Conservation (phyloP, 1,284 basidiomycete genomes). For the Ceratobasidium sp. region DNA sequence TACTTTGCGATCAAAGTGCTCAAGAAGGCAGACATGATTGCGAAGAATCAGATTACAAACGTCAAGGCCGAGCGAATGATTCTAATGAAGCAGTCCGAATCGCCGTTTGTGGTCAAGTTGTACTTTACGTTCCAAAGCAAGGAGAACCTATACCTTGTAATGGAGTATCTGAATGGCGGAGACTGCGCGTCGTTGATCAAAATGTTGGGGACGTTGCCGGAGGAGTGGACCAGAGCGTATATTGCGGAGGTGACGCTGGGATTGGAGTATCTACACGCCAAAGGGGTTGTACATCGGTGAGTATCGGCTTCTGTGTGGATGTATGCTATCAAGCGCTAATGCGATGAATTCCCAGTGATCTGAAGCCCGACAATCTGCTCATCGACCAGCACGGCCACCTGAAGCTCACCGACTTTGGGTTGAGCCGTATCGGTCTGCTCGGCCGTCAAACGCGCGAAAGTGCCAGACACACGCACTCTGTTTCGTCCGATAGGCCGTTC, state of each 20-base stretch:
- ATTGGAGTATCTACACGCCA: slow-evolving; percentile 92
- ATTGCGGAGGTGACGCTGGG: slow-evolving; percentile 96
- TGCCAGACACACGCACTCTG: slow-evolving; percentile 62
- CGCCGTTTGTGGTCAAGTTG: slow-evolving; percentile 98
- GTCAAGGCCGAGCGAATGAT: slow-evolving; percentile 99
- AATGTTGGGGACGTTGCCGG: slow-evolving; percentile 89
- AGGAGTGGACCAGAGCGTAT: slow-evolving; percentile 97
- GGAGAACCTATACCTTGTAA: slow-evolving; percentile 97
- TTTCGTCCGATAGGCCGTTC: slow-evolving; percentile 57
- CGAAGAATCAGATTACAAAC: slow-evolving; percentile 99
- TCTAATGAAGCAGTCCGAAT: slow-evolving; percentile 98
- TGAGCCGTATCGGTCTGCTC: slow-evolving; percentile 95
- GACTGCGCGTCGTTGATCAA: slow-evolving; percentile 98
- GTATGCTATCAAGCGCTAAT: neutral
- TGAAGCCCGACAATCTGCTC: slow-evolving; percentile 98
- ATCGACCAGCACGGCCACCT: slow-evolving; percentile 94
- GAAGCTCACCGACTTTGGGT: slow-evolving; percentile 96
- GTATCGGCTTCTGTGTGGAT: slow-evolving; percentile 51
- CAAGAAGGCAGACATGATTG: slow-evolving; percentile 99
- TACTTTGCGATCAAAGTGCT: slow-evolving; percentile 99
- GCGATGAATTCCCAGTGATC: slow-evolving; percentile 70
- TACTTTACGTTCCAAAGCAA: slow-evolving; percentile 99
- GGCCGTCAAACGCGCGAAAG: slow-evolving; percentile 90
- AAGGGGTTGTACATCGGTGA: slow-evolving; percentile 96
- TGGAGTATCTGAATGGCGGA: slow-evolving; percentile 98